phyloP scores from a whole-genome alignment of 306 rosid genomes.

The Cotoneaster glaucophyllus region DNA sequence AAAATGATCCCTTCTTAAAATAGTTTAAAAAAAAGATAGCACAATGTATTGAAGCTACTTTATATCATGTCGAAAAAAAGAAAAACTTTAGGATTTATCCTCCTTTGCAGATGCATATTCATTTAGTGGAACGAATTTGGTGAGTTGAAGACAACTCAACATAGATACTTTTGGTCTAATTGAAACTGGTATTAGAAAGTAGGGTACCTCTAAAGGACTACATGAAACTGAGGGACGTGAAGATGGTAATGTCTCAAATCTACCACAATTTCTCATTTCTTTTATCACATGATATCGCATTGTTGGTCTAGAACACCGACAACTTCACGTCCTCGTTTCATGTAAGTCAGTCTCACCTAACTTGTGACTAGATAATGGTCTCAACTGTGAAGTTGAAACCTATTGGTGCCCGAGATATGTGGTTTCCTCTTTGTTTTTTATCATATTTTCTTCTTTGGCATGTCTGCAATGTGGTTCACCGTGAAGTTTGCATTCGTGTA shows the following conservation, averaged over 20 bases:
- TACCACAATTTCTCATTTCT: too few relatives aligned
- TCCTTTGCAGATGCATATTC: not conserved
- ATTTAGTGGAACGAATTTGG: slow-evolving; percentile 1
- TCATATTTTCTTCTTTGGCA: not conserved
- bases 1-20: too few relatives aligned
- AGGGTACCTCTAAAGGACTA: not conserved
- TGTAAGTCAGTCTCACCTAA: too few relatives aligned
- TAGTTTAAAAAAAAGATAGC: too few relatives aligned
- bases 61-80: not conserved
- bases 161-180: not conserved
- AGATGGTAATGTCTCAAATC: not conserved
- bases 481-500: slow-evolving; percentile 22
- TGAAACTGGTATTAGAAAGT: not conserved
- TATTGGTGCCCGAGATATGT: not conserved
- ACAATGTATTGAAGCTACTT: not conserved
- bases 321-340: too few relatives aligned
- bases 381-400: not conserved
- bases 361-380: not conserved
- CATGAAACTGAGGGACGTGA: too few relatives aligned
- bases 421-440: not conserved
- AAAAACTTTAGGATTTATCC: not conserved
- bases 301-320: too few relatives aligned
- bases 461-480: slow-evolving; percentile 23
- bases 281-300: too few relatives aligned
- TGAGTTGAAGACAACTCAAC: not conserved